Base-by-base conservation (phyloP, 305 asterid genomes). In the Ilex paraguariensis region DNA sequence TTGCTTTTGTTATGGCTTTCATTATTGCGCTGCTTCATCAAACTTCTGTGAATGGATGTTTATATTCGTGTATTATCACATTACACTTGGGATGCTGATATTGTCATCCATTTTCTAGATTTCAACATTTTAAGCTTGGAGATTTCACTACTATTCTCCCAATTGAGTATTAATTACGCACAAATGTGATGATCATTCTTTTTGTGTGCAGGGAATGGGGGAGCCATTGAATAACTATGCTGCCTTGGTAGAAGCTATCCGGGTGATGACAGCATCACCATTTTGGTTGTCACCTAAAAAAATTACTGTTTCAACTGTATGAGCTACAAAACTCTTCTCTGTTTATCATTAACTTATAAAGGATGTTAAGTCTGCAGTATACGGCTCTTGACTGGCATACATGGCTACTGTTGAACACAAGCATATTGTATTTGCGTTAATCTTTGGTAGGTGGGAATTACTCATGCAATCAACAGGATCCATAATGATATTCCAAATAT, bases 231-330 rank as follows among this genome's bases (percentile, higher is more conserved):
- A 89, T 67, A 89, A 89, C 75, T 87, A 89, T 70, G 62, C 83
- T 17, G 76, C 96, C 5, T 80, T 92, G 70, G 93, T 89, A 56
- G 98, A 89, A 33, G 95, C 97, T 49, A 77, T 92, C 66, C 81
- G 79, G 68, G 91, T 77, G 56, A 92, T 92, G 97, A 89, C 81
- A 56, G 86, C 90, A 62, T 72, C 69, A 71, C 98, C 97, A 28
- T 92, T 92, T 76, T 91, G 76, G 77, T 64, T 92, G 44, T 92
- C 98, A 57, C 95, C 91, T 14, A 87, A 63, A 83, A 92, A 82
- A 79, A 84, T 92, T 67, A 92, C 96, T 0, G 75, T 92, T 72
- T 92, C 98, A 67, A 92, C 97, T 82, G 97, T 92, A 82, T 52
- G 60, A 13, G 16, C 68, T 61, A 15, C 63, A 61, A 36, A 36